These are phyloP conservation scores for Termitomyces sp. DNA, from an alignment of 1,284 basidiomycete genomes.

Conservation along the genomic window DNA sequence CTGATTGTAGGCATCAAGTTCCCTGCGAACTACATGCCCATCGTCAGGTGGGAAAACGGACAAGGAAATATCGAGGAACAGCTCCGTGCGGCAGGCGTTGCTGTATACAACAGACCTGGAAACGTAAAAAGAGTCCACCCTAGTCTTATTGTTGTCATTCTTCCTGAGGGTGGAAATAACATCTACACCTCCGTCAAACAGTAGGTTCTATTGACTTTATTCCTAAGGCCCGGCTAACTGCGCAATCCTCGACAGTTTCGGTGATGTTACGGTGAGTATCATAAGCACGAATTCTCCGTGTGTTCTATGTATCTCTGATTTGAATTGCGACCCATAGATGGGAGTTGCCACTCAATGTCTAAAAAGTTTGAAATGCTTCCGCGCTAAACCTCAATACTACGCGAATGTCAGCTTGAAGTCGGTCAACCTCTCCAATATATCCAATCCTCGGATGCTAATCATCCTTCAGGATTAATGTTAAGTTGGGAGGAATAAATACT, in stretches of 20 bases:
- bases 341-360: slow-evolving; percentile 74
- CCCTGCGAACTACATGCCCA: slow-evolving; percentile 29
- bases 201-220: slow-evolving; percentile 36
- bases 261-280: slow-evolving; percentile 54
- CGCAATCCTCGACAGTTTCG: slow-evolving; percentile 44
- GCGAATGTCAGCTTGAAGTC: slow-evolving; percentile 79
- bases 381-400: slow-evolving; percentile 67
- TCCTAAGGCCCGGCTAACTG: slow-evolving; percentile 4
- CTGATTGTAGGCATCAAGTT: slow-evolving; percentile 45
- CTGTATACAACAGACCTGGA: slow-evolving; percentile 25
- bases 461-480: slow-evolving; percentile 66
- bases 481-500: slow-evolving; percentile 74
- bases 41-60: slow-evolving; percentile 47
- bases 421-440: slow-evolving; percentile 18
- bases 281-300: background rate
- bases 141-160: slow-evolving; percentile 56
- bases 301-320: background rate
- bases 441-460: slow-evolving; percentile 1
- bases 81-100: slow-evolving; percentile 41
- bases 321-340: slow-evolving; percentile 30
- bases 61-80: slow-evolving; percentile 49
- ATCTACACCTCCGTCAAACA: slow-evolving; percentile 73
- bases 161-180: slow-evolving; percentile 71
- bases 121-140: slow-evolving; percentile 30
- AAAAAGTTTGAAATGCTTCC: slow-evolving; percentile 55